Conservation (phyloP, 2,329 filamentous ascomycete genomes). For the Scorias spongiosa region DNA sequence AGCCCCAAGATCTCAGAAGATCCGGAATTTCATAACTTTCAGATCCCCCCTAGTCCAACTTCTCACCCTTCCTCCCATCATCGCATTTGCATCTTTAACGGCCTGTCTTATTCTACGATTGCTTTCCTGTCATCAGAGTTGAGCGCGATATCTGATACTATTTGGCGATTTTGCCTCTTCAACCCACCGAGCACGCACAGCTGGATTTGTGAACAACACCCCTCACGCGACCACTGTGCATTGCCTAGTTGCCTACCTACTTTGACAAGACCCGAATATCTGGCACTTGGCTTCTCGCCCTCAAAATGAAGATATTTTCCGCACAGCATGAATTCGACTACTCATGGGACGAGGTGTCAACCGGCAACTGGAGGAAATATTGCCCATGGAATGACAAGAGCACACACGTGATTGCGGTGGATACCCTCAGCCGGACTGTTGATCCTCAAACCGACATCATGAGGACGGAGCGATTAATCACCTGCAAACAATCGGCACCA, state of each 20-base stretch:
- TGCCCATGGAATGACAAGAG: conserved; percentile 98
- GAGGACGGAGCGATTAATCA: conserved; percentile 55
- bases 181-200: too few relatives aligned
- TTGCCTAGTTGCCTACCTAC: too few relatives aligned
- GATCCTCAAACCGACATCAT: conserved; percentile 52
- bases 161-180: too few relatives aligned
- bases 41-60: too few relatives aligned
- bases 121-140: too few relatives aligned
- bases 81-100: too few relatives aligned
- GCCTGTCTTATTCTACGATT: too few relatives aligned
- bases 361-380: conserved; percentile 97
- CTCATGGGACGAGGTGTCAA: conserved; percentile 96
- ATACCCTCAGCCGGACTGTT: conserved; percentile 65
- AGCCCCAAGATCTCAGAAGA: background rate
- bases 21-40: too few relatives aligned
- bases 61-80: too few relatives aligned
- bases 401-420: conserved; percentile 90
- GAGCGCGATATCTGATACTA: too few relatives aligned
- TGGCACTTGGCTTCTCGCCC: background rate
- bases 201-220: too few relatives aligned
- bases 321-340: conserved; percentile 86
- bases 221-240: too few relatives aligned
- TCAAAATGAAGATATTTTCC: conserved; percentile 82
- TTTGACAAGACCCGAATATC: background rate
- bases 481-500: conserved; percentile 50